Conservation (phyloP, 768 basidiomycete genomes). For the Phylloporus sp. region DNA sequence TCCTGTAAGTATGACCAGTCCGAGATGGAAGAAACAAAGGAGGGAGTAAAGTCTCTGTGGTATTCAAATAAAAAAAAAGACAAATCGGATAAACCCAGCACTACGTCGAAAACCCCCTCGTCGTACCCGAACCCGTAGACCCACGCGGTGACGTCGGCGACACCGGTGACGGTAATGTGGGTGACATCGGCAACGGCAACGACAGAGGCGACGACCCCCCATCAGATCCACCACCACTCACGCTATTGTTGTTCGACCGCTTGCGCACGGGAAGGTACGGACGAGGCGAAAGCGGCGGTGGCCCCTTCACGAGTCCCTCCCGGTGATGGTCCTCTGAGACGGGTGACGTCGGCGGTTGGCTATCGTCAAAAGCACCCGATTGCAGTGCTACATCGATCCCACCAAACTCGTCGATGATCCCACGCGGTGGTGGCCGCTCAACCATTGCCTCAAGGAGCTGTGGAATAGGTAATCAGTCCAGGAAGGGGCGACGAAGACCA, state of each 20-base stretch:
- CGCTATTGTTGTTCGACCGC: slow-evolving; percentile 39
- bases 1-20: too few relatives aligned
- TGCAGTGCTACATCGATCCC: slow-evolving; percentile 35
- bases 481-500: background rate
- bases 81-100: too few relatives aligned
- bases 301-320: slow-evolving; percentile 2
- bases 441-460: slow-evolving; percentile 85
- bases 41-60: too few relatives aligned
- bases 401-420: slow-evolving; percentile 60
- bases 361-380: slow-evolving; percentile 13
- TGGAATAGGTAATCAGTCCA: slow-evolving; percentile 17
- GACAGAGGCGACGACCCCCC: background rate
- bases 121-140: background rate
- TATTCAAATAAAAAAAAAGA: too few relatives aligned
- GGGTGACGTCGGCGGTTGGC: slow-evolving; percentile 10
- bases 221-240: background rate
- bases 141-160: slow-evolving; percentile 15
- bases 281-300: slow-evolving; percentile 38
- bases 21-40: too few relatives aligned
- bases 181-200: slow-evolving; percentile 4
- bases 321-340: slow-evolving; percentile 18
- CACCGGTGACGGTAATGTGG: background rate
- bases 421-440: slow-evolving; percentile 76
- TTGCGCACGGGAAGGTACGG: slow-evolving; percentile 55
- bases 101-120: slow-evolving; percentile 13